These are phyloP conservation scores for Jackrogersella multiformis DNA, from an alignment of 495 filamentous ascomycete species.

Conservation along the genomic window DNA sequence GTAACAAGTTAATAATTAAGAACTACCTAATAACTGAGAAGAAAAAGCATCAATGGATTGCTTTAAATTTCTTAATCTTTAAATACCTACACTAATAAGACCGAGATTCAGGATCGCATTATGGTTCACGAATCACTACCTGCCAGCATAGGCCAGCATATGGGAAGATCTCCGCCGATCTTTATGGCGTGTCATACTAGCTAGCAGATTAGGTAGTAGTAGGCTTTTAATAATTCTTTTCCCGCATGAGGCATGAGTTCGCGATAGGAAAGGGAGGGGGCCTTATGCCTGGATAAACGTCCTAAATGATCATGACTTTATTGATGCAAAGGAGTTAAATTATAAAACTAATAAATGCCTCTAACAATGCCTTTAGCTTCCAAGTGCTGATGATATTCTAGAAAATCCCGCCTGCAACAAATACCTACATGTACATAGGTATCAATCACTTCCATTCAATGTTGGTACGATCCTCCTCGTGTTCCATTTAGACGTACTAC, in stretches of 20 bases:
- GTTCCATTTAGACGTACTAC: too few species aligned
- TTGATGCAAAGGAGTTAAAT: not conserved
- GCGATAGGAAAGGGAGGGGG: conserved; percentile 16
- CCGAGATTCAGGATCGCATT: conserved; percentile 17
- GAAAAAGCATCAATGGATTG: conserved; percentile 2
- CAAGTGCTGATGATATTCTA: not conserved
- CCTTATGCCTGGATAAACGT: not conserved
- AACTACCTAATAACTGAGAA: too few species aligned
- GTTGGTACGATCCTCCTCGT: too few species aligned
- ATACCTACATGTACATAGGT: not conserved
- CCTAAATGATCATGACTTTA: not conserved
- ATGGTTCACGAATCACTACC: conserved; percentile 32
- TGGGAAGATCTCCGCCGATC: conserved; percentile 30
- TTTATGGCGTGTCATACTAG: conserved; percentile 40
- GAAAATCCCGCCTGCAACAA: conserved; percentile 2
- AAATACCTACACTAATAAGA: not conserved
- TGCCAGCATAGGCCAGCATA: conserved; percentile 37
- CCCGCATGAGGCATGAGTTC: conserved; percentile 36
- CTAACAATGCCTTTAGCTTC: not conserved
- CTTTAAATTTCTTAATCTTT: conserved; percentile 8
- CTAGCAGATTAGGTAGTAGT: too few species aligned
- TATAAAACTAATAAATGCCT: conserved; percentile 7
- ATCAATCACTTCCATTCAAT: too few species aligned
- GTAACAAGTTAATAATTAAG: too few species aligned
- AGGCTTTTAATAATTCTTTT: conserved; percentile 25